A percentile compares a stretch with the other conserved stretches of the same genome.
phyloP scores from a whole-genome alignment of 1,284 basidiomycete genomes.

The Rhodotorula sp. region DNA sequence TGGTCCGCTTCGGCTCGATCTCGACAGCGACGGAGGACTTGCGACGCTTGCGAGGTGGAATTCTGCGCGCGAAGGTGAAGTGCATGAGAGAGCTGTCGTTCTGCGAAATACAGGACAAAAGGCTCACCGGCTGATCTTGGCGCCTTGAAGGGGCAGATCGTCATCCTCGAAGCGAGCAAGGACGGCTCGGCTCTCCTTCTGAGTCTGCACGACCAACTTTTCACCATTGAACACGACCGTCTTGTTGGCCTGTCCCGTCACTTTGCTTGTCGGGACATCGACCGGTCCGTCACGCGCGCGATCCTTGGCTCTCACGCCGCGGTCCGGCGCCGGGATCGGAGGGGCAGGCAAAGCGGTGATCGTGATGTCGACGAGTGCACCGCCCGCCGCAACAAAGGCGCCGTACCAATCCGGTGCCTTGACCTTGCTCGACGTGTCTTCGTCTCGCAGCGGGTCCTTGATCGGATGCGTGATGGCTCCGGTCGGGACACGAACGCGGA shows the following conservation, averaged over 20 bases:
- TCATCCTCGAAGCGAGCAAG: conserved; percentile 68
- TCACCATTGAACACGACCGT: conserved; percentile 54
- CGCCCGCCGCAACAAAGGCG: conserved; percentile 43
- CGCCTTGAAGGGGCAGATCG: conserved; percentile 53
- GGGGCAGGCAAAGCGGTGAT: conserved; percentile 54
- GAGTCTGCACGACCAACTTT: conserved; percentile 65
- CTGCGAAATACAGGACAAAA: no score
- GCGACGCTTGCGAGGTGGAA: conserved; percentile 20
- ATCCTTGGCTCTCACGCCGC: conserved; percentile 8
- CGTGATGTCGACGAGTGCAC: conserved; percentile 62
- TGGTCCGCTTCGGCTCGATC: conserved; percentile 33
- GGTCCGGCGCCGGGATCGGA: neutral
- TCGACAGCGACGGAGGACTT: conserved; percentile 13
- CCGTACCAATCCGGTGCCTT: conserved; percentile 46
- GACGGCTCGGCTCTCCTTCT: conserved; percentile 38
- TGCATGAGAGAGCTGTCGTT: neutral
- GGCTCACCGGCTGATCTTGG: conserved; percentile 37
- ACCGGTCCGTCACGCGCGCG: conserved; percentile 38
- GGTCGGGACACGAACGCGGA: conserved; percentile 37
- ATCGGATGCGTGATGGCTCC: conserved; percentile 35
- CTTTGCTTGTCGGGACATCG: conserved; percentile 54
- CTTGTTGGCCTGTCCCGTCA: conserved; percentile 47
- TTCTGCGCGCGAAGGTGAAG: conserved; percentile 6
- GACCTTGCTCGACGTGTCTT: neutral
- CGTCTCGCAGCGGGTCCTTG: conserved; percentile 30